These are phyloP conservation scores for Rhizodiscina lignyota DNA, from an alignment of 495 filamentous ascomycete species.

Conservation along the genomic window DNA sequence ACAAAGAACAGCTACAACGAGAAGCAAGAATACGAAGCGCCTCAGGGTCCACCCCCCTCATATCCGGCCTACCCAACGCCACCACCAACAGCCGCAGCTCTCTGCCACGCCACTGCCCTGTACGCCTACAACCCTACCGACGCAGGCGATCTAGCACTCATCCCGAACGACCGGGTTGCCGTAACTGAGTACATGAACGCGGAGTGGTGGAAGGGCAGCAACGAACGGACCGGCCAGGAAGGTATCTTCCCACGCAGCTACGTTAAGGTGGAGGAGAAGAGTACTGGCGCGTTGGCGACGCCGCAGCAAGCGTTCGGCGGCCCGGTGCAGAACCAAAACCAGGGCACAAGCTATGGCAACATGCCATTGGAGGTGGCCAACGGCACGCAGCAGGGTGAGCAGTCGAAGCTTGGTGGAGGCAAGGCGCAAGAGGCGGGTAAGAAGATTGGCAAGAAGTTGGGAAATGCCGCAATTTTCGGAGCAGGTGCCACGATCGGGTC, in stretches of 20 bases:
- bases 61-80: constrained; percentile 36
- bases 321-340: constrained; percentile 9
- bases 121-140: constrained; percentile 71
- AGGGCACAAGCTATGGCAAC: constrained; percentile 30
- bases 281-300: not conserved
- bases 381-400: constrained; percentile 16
- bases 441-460: constrained; percentile 66
- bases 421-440: constrained; percentile 35
- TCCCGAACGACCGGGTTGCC: constrained; percentile 57
- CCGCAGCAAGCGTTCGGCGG: not conserved
- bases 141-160: constrained; percentile 59
- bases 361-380: constrained; percentile 23
- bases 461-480: constrained; percentile 39
- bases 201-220: constrained; percentile 91
- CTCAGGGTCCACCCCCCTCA: constrained; percentile 29
- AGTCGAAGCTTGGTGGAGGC: constrained; percentile 12
- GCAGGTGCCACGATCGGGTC: constrained; percentile 75
- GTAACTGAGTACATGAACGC: constrained; percentile 84
- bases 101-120: constrained; percentile 61
- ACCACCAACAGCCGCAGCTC: constrained; percentile 23
- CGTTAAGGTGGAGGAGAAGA: constrained; percentile 39
- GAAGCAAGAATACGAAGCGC: constrained; percentile 31
- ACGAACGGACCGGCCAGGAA: constrained; percentile 59
- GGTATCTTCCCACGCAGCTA: constrained; percentile 87
- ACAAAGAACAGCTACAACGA: constrained; percentile 29